Evolutionary conservation across 2,329 filamentous ascomycete genomes (phyloP).

Genomic region (Xylariaceae sp.): DNA sequence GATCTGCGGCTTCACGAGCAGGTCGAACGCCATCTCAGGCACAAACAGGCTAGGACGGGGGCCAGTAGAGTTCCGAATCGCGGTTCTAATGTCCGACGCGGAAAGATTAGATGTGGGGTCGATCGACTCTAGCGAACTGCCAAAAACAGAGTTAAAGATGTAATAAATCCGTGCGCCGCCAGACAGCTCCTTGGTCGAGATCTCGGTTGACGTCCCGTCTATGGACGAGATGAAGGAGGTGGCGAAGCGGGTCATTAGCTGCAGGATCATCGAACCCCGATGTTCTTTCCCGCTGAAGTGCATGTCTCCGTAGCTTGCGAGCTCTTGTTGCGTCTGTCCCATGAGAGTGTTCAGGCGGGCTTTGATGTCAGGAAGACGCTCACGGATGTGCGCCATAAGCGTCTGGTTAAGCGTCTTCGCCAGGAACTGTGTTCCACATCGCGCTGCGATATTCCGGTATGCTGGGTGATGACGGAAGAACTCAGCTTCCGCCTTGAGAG

Average conservation of each 20-base stretch:
- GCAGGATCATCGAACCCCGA: slow-evolving; percentile 86
- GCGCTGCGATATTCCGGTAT: slow-evolving; percentile 89
- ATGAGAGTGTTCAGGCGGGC: slow-evolving; percentile 95
- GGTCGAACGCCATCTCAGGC: slow-evolving; percentile 93
- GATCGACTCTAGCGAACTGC: slow-evolving; percentile 91
- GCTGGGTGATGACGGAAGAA: slow-evolving; percentile 98
- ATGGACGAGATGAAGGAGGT: slow-evolving; percentile 98
- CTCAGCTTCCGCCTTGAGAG: slow-evolving; percentile 80
- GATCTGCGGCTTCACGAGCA: slow-evolving; percentile 97
- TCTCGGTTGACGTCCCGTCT: slow-evolving; percentile 96
- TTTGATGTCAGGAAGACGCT: slow-evolving; percentile 95
- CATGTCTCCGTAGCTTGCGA: slow-evolving; percentile 96
- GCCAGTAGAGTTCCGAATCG: slow-evolving; percentile 95
- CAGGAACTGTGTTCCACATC: slow-evolving; percentile 90
- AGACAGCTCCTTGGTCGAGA: slow-evolving; percentile 96
- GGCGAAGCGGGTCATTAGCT: slow-evolving; percentile 97
- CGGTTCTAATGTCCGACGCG: slow-evolving; percentile 89
- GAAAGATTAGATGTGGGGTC: slow-evolving; percentile 95
- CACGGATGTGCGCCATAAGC: slow-evolving; percentile 92
- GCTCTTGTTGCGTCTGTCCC: slow-evolving; percentile 98
- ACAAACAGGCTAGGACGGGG: slow-evolving; percentile 94
- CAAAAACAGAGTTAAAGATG: slow-evolving; percentile 98
- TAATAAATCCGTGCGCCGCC: slow-evolving; percentile 96
- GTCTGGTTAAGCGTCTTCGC: slow-evolving; percentile 94
- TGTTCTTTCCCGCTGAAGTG: slow-evolving; percentile 97